Evolutionary conservation across 2,329 filamentous ascomycete species (phyloP).

Genomic region (Cladophialophora exuberans): DNA sequence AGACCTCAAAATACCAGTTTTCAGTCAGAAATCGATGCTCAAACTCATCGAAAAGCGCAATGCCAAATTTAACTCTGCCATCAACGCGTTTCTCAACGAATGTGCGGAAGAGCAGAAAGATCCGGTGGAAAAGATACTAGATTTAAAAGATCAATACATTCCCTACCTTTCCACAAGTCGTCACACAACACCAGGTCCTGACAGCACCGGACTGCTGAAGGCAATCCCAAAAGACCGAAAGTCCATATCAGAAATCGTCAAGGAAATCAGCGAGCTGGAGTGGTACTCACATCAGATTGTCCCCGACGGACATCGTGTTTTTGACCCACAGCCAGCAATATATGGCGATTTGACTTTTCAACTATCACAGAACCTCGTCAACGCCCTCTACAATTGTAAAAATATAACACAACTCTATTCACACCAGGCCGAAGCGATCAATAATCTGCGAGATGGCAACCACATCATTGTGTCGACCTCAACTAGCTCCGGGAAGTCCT

Average conservation of each 20-base stretch:
- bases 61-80: constrained; percentile 74
- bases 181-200: constrained; percentile 45
- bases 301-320: constrained; percentile 86
- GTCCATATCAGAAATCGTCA: constrained; percentile 79
- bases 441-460: constrained; percentile 76
- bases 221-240: constrained; percentile 80
- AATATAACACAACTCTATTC: constrained; percentile 84
- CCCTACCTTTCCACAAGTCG: constrained; percentile 59
- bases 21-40: constrained; percentile 89
- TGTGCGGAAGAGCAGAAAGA: constrained; percentile 68
- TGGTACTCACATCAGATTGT: constrained; percentile 96
- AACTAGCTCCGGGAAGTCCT: constrained; percentile 92
- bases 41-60: constrained; percentile 88
- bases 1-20: constrained; percentile 87
- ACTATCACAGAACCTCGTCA: constrained; percentile 89
- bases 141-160: constrained; percentile 63
- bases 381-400: constrained; percentile 90
- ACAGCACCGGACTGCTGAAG: constrained; percentile 53
- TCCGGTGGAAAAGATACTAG: constrained; percentile 66
- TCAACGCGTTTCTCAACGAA: constrained; percentile 75
- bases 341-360: constrained; percentile 84
- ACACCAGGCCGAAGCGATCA: constrained; percentile 93
- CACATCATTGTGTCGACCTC: constrained; percentile 94
- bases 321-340: constrained; percentile 79
- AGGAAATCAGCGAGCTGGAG: constrained; percentile 76